Conservation (phyloP, 2,329 filamentous ascomycete species). For the Colletotrichum phormii region DNA sequence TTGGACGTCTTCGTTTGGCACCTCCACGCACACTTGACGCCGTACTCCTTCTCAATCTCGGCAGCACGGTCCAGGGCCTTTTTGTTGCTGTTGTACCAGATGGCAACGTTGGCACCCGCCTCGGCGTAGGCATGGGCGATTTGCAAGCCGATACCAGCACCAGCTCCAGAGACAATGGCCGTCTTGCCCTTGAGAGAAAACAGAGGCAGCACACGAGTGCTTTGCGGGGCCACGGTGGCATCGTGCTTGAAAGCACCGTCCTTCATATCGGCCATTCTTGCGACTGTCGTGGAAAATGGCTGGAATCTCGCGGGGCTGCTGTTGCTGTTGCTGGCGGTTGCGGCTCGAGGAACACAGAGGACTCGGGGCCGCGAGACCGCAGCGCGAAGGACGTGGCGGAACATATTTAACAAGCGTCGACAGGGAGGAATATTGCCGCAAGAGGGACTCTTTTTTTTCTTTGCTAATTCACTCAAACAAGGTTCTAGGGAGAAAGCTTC, state of each 20-base stretch:
- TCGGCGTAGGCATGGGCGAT: constrained; percentile 75
- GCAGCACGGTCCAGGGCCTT: constrained; percentile 71
- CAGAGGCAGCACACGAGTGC: constrained; percentile 69
- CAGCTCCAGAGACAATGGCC: constrained; percentile 76
- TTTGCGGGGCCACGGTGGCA: constrained; percentile 60
- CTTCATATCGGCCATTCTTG: constrained; percentile 53
- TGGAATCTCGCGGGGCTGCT: constrained; percentile 24
- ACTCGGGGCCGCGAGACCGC: constrained; percentile 29
- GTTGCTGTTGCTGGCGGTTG: constrained; percentile 2
- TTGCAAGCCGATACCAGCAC: constrained; percentile 73
- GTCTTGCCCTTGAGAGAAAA: constrained; percentile 79
- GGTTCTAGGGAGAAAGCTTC: constrained; percentile 33
- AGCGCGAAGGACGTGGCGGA: constrained; percentile 28
- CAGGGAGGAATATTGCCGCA: constrained; percentile 30
- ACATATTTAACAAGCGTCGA: constrained; percentile 31
- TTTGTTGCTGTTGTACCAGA: constrained; percentile 79
- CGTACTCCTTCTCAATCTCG: constrained; percentile 73
- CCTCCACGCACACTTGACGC: constrained; percentile 70
- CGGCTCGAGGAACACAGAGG: constrained; percentile 17
- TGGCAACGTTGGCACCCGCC: constrained; percentile 77
- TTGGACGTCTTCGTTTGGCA: background rate
- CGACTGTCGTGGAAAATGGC: constrained; percentile 31
- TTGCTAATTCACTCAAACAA: constrained; percentile 13
- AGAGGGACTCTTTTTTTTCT: constrained; percentile 11
- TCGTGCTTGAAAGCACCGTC: constrained; percentile 67